Evolutionary conservation across 176 grass and related monocot genomes (phyloP).

Genomic region (Lolium perenne): DNA sequence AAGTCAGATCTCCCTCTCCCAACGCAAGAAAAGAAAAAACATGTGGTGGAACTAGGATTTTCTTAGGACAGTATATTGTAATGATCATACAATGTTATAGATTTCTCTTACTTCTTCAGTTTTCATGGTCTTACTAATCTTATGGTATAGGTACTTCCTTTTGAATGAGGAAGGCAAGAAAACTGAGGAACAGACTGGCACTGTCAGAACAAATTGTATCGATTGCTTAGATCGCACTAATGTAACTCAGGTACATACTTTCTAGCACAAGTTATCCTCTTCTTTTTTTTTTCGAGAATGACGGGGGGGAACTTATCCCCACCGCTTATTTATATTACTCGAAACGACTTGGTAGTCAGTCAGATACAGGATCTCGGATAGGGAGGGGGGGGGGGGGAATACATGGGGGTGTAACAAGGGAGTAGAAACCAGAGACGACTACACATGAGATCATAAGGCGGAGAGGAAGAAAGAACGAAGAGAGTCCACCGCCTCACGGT

Average conservation of each 20-base stretch:
- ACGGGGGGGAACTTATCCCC: no score
- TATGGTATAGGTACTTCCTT: constrained; percentile 79
- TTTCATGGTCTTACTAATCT: constrained; percentile 23
- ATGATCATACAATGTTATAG: neutral
- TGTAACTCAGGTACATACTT: constrained; percentile 85
- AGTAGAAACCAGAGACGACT: no score
- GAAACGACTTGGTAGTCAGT: no score
- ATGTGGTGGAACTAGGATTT: neutral
- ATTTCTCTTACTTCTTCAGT: neutral
- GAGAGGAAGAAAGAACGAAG: no score
- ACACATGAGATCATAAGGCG: no score
- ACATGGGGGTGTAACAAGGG: no score
- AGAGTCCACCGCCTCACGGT: no score
- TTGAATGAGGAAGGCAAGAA: constrained; percentile 76
- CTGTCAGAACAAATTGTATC: constrained; percentile 91
- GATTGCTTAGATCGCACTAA: constrained; percentile 99
- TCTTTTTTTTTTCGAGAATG: no score
- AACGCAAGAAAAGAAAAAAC: neutral
- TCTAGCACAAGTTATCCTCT: neutral
- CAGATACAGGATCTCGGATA: no score
- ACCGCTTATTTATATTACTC: no score
- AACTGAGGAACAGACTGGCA: constrained; percentile 75
- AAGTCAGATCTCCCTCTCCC: neutral
- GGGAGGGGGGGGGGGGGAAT: no score
- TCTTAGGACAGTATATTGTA: neutral